Evolutionary conservation across 2,329 filamentous ascomycete genomes (phyloP), one percentile per base, ranked within the genome.

Genomic region (Pseudogymnoascus sp.): DNA sequence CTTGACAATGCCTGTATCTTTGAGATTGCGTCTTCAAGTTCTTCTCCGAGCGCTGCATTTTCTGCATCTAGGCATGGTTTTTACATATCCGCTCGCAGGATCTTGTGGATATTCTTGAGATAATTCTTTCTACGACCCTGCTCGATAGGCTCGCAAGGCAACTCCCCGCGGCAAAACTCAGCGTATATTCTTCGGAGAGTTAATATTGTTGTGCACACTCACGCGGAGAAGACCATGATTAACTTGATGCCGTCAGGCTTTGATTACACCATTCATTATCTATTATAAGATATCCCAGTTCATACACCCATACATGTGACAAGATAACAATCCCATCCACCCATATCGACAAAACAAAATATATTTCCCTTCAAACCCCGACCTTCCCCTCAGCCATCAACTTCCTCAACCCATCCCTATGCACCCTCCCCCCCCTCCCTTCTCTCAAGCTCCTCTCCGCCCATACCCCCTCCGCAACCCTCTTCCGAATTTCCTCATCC

Each of bases 401-500:
- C n/a, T 40, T 28, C 33, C 19, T 59, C 11, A 60, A n/a, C n/a
- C 59, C 59, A 40, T 60, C 59, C 59, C 59, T 60, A 26, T 60
- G 35, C n/a, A 46, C 26, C 26, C 37, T 65, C 12, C 66, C 65
- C n/a, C 33, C 59, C 26, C 37, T 41, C 7, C 60, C 59, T 6
- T 41, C 59, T 6, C 35, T 41, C 14, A 38, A 26, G 26, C 19
- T 60, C 35, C 59, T 60, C 35, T 60, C 24, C 6, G 59, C 33
- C 59, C 59, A 60, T 11, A 26, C 19, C 14, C 35, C 59, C 33
- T 60, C 59, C 6, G n/a, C n/a, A 40, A 60, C 38, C 8, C 33
- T 41, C 35, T 41, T 60, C 19, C 59, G 22, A 11, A 38, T 60
- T 16, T 60, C 59, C 59, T 60, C 59, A 8, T 60, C 65, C 77